Evolutionary conservation across 768 basidiomycete species (phyloP), one percentile per base, ranked within the genome.

Genomic region (Phanerochaete sordida): DNA sequence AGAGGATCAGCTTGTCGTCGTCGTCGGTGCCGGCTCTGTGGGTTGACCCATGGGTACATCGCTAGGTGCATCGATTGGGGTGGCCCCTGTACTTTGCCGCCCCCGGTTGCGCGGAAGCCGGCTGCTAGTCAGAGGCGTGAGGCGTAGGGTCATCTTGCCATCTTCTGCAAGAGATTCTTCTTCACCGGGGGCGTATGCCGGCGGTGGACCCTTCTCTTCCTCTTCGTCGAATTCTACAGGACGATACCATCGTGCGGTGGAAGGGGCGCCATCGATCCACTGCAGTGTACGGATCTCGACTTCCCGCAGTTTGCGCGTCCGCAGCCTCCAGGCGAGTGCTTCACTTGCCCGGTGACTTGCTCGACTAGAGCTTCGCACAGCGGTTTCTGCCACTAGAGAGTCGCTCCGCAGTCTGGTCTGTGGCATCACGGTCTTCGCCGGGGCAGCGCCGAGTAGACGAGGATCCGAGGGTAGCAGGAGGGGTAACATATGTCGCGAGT

Each of bases 401-500:
- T 61, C 55, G 53, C 70, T 69, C 27, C 53, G 47, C 39, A 55
- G 65, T 69, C 54, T 74, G 75, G 28, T 75, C 76, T 13, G 75
- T 73, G 43, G n/a, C 11, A 72, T 62, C n/a, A 70, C 63, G 21
- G 74, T 68, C 65, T 79, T 84, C 51, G 72, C 79, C 0, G 91
- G 87, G 2, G 82, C 74, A 6, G 89, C 90, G 21, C 90, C 86
- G 8, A 95, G 77, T 71, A 91, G 79, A 39, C 85, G 84, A 31
- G 89, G 87, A 70, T 93, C 87, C 21, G 87, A 85, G 7, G 95
- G 95, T 51, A 97, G 85, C 23, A 85, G 78, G 50, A 96, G 78
- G 1, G 93, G 93, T 24, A 98, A 82, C 94, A 98, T 98, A 71
- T 90, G 85, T 64, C 95, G 83, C 26, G 92, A 94, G 72, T 99